Evolutionary conservation across 2,329 filamentous ascomycete genomes (phyloP), one percentile per base, ranked within the genome.

Genomic region (Parastagonospora avenae): DNA sequence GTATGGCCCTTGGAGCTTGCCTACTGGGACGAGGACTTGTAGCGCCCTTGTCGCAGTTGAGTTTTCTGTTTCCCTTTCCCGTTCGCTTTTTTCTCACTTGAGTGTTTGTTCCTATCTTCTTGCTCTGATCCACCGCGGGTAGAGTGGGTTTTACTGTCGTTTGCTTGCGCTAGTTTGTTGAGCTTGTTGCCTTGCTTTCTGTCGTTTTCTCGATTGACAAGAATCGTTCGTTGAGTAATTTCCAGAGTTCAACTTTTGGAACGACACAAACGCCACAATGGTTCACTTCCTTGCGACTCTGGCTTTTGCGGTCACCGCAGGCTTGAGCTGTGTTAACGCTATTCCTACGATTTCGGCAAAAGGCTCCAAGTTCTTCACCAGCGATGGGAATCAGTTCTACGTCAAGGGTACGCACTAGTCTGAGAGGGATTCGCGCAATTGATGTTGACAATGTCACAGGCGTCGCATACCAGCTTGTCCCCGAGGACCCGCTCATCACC

Each of bases 331-430:
- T 49, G 79, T 75, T 48, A 64, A 71, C 60, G 79, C 82, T 28
- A 76, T 85, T 41, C 76, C 82, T 31, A 82, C 81, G 47, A 82
- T 87, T 55, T 77, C 78, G n/a, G 75, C 76, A 36, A 83, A 87
- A 46, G 91, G 91, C 43, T 86, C 87, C 77, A 96, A 95, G 76
- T 91, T 96, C 79, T 96, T 95, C 78, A 86, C 85, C 61, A 85
- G 84, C 65, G 85, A 92, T 71, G 91, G 91, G 58, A 81, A 86
- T 29, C 91, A 95, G 70, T 95, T 90, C 80, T 94, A 85, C 74
- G 82, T 94, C 73, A 94, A 92, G 77, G 90, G 90, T 89, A 74
- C 4, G 54, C 42, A 42, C 24, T 8, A 8, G 2, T 12, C 37
- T n/a, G 11, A 16, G 36, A 24, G 15, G n/a, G 29, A 7, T 8